Evolutionary conservation across 352 stramenopile genomes (phyloP).

Genomic region (Phytopythium mirpurense): DNA sequence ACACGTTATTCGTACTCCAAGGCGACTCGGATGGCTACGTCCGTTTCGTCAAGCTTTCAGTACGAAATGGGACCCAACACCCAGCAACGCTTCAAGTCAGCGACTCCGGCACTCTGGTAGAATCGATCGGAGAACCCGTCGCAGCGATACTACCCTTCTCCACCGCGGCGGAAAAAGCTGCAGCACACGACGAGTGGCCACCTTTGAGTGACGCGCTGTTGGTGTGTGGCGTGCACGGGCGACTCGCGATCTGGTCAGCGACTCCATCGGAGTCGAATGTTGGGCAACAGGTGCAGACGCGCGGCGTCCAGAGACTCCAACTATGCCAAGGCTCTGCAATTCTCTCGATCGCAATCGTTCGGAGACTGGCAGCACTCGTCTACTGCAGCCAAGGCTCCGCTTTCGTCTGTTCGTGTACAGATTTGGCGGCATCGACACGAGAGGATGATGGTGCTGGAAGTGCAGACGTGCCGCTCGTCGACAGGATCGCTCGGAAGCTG

Average conservation of each 20-base stretch:
- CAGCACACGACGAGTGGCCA: not conserved
- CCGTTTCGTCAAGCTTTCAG: constrained; percentile 24
- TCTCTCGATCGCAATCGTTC: constrained; percentile 25
- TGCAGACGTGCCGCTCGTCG: too few relatives aligned
- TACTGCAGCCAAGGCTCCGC: constrained; percentile 24
- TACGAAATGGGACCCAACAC: not conserved
- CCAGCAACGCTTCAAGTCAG: constrained; percentile 8
- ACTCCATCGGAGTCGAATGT: not conserved
- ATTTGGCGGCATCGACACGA: constrained; percentile 1
- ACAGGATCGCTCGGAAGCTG: constrained; percentile 11
- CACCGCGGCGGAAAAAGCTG: not conserved
- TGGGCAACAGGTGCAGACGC: not conserved
- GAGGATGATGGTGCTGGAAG: not conserved
- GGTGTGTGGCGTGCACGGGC: constrained; percentile 16
- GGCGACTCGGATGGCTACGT: constrained; percentile 51
- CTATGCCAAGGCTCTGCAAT: not conserved
- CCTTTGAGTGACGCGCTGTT: constrained; percentile 16
- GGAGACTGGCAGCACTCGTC: constrained; percentile 19
- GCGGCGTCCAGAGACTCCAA: not conserved
- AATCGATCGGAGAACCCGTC: constrained; percentile 22
- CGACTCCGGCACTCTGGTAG: constrained; percentile 13
- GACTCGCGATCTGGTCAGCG: constrained; percentile 3
- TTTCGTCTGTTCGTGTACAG: constrained; percentile 16
- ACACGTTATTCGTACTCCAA: constrained; percentile 35
- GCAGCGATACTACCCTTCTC: constrained; percentile 27